Evolutionary conservation across 805 yeast species (phyloP).

Genomic region (Pichia cabralensis): DNA sequence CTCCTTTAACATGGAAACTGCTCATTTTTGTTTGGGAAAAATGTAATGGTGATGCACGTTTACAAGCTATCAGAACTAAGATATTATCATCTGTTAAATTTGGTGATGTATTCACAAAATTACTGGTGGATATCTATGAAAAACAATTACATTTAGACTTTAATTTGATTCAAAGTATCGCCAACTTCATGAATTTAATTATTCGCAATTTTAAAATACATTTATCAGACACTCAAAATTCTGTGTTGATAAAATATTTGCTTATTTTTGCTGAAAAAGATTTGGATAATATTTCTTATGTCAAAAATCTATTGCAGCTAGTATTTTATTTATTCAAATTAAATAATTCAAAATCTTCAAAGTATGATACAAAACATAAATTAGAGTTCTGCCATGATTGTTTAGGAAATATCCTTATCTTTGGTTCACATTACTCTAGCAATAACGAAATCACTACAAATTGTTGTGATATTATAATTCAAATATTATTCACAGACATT

Average conservation of each 20-base stretch:
- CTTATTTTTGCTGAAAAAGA: slow-evolving; percentile 3
- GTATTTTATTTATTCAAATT: slow-evolving; percentile 14
- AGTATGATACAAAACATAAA: slow-evolving; percentile 20
- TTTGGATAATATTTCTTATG: background rate
- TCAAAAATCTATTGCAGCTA: slow-evolving; percentile 5
- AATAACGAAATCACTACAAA: too few relatives aligned
- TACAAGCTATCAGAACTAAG: slow-evolving; percentile 29
- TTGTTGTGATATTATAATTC: too few relatives aligned
- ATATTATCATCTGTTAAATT: slow-evolving; percentile 33
- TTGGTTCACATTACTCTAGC: too few relatives aligned
- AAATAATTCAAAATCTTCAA: slow-evolving; percentile 16
- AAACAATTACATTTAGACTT: slow-evolving; percentile 15
- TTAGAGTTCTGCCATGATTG: slow-evolving; percentile 18
- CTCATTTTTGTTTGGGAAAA: slow-evolving; percentile 27
- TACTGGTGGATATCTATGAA: slow-evolving; percentile 16
- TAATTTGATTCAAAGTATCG: slow-evolving; percentile 14
- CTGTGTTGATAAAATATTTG: slow-evolving; percentile 13
- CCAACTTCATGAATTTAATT: slow-evolving; percentile 11
- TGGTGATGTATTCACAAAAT: slow-evolving; percentile 26
- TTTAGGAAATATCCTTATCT: slow-evolving; percentile 15
- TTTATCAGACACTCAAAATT: slow-evolving; percentile 21
- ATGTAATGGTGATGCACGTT: slow-evolving; percentile 11
- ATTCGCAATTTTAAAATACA: slow-evolving; percentile 11
- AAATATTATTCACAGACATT: slow-evolving; percentile 22
- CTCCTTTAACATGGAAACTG: slow-evolving; percentile 39